Evolutionary conservation across 2,329 filamentous ascomycete species (phyloP).

Genomic region (Pseudogymnoascus sp.): DNA sequence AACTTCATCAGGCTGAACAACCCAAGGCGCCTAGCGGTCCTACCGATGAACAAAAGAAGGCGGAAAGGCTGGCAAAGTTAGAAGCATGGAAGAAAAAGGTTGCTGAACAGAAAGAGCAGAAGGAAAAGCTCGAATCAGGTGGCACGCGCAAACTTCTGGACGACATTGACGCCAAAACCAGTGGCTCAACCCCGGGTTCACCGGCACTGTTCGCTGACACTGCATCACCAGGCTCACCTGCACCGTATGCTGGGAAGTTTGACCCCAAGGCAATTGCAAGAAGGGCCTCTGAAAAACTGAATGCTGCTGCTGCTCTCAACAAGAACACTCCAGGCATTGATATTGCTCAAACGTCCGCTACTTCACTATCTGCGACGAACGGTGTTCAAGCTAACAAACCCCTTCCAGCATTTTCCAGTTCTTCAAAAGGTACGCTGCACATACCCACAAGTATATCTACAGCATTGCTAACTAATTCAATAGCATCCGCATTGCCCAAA

Average conservation of each 20-base stretch:
- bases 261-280: conserved; percentile 81
- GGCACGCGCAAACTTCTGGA: conserved; percentile 60
- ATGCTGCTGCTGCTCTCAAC: conserved; percentile 42
- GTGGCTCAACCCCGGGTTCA: conserved; percentile 43
- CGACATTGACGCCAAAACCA: conserved; percentile 65
- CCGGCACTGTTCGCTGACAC: conserved; percentile 34
- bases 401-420: conserved; percentile 33
- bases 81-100: conserved; percentile 92
- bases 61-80: conserved; percentile 70
- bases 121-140: conserved; percentile 58
- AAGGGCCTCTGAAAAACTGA: conserved; percentile 56
- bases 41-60: conserved; percentile 67
- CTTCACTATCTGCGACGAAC: conserved; percentile 33
- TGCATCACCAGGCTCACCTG: conserved; percentile 42
- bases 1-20: conserved; percentile 42
- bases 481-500: conserved; percentile 50
- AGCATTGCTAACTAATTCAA: background rate
- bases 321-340: conserved; percentile 45
- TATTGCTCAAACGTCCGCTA: conserved; percentile 36
- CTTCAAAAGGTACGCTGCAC: conserved; percentile 31
- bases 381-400: conserved; percentile 36
- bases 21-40: conserved; percentile 42
- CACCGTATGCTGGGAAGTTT: conserved; percentile 68
- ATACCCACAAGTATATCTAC: background rate
- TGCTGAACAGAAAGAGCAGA: conserved; percentile 62